Evolutionary conservation across 805 yeast genomes (phyloP), one percentile per base, ranked within the genome.

Genomic region (Saturnispora bothae): DNA sequence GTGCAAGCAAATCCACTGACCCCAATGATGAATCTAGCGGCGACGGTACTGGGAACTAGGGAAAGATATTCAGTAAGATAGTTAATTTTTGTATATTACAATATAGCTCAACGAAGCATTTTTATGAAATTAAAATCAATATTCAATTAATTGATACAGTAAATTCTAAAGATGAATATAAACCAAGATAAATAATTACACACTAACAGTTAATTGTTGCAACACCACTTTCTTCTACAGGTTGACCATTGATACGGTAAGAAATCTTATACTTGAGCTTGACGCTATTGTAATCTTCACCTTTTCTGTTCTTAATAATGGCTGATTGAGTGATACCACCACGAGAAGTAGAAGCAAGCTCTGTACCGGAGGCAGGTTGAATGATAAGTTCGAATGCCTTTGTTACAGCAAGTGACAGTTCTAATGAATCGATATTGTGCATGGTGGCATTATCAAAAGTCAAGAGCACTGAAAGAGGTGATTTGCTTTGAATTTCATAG

Each of bases 251-350:
- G 9, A 66, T 50, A 7, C 48, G 48, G 54, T 73, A 84, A 40
- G 70, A 68, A 15, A 71, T 66, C 54, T 78, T 82, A 89, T 89
- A 84, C 56, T 83, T 81, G 37, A 85, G 65, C 57, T 81, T 83
- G 47, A 81, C 35, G 10, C 15, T 23, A 18, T 34, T 29, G 29
- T 39, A 43, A 28, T 28, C 12, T 33, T 45, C 33, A 13, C 49
- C 46, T 20, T 41, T 39, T 36, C 45, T 47, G 38, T 45, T 46
- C 32, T 41, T 42, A 36, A 57, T 46, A 21, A 39, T 42, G 16
- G 48, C 52, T 15, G 41, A 43, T 39, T 57, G 61, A 5, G 48
- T 46, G 23, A 58, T 48, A 3, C 53, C 52, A 26, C 49, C 33
- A n/a, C n/a, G n/a, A n/a, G n/a, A n/a, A 21, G 38, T 40, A 2